Percentiles rank a stretch among this genome's conserved stretches.
Evolutionary conservation across 805 yeast species (phyloP).

Genomic region (Komagataella pseudopastoris): DNA sequence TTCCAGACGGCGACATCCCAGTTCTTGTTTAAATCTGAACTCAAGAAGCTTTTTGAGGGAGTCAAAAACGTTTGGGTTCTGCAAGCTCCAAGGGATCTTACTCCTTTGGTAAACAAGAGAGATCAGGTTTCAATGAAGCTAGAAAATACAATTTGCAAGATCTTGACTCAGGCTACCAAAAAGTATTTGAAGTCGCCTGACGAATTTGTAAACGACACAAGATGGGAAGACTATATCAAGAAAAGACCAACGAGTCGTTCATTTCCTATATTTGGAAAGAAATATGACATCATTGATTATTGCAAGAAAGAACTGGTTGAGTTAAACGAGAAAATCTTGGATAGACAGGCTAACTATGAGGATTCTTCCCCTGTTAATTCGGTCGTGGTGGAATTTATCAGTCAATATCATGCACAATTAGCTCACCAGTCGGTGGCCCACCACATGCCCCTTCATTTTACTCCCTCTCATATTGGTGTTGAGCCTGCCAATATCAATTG

Average conservation of each 20-base stretch:
- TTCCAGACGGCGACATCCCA: conserved; percentile 76
- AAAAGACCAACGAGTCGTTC: conserved; percentile 51
- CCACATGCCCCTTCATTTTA: conserved; percentile 52
- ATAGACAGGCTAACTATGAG: conserved; percentile 36
- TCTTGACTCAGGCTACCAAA: conserved; percentile 52
- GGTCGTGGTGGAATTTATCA: conserved; percentile 65
- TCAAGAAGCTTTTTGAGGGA: conserved; percentile 67
- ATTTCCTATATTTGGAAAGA: conserved; percentile 31
- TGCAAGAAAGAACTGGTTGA: conserved; percentile 43
- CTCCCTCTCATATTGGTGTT: conserved; percentile 47
- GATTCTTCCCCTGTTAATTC: conserved; percentile 57
- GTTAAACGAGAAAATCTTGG: conserved; percentile 40
- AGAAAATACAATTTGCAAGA: conserved; percentile 50
- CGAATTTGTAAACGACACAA: conserved; percentile 25
- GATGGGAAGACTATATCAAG: conserved; percentile 28
- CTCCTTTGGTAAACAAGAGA: conserved; percentile 43
- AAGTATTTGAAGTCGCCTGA: conserved; percentile 38
- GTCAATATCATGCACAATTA: conserved; percentile 62
- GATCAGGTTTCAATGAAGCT: conserved; percentile 42
- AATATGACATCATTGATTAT: conserved; percentile 49
- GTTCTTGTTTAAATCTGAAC: conserved; percentile 56
- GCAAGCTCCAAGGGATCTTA: conserved; percentile 44
- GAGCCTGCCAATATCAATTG: conserved; percentile 53
- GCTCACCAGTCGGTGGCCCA: conserved; percentile 53
- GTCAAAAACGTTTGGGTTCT: conserved; percentile 75